Base-by-base conservation (phyloP, 331 rosid genomes). In the Phaseolus coccineus region DNA sequence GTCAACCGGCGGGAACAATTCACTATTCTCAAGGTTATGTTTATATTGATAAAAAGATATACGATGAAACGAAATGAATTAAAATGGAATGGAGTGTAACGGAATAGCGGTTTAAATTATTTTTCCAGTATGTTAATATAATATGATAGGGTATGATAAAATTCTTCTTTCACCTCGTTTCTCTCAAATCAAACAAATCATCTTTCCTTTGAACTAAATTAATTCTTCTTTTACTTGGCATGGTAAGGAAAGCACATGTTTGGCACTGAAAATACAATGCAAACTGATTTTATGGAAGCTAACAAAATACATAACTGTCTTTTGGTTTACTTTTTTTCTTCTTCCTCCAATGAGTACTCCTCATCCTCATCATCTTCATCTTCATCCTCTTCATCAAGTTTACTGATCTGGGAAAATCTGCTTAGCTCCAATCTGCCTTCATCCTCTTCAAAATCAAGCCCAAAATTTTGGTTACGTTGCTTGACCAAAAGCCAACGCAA, bases 401-500 rank as follows among this genome's bases (percentile, higher is more conserved):
- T 35, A 74, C 53, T 82, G 39, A 61, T 16, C 40, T 46, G 77
- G 55, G 76, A 51, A 51, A 79, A 64, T 44, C 10, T 78, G 70
- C 58, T 57, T 19, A 78, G 81, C 77, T 84, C 91, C 31, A 7
- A 11, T 80, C 63, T 76, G 16, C 58, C 69, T 19, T 90, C 89
- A 57, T 86, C 90, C 56, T 85, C 90, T 27, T 73, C 42, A 76
- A 81, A 74, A 4, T 92, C 97, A 75, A 81, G 22, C 44, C 92
- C 94, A 62, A 66, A 88, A 52, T 73, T 83, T 7, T 77, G 22
- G 69, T 85, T 68, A 3, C 94, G 91, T 46, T 93, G 97, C 85
- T 90, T 95, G 80, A 91, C 96, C 59, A 93, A 83, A 83, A 95
- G 94, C 97, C 97, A 91, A 31, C 97, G 96, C 73, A 93, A 80